Percentiles rank a stretch among this genome's conserved stretches.
Evolutionary conservation across 768 basidiomycete genomes (phyloP).

Genomic region (Agrocybe pediades): DNA sequence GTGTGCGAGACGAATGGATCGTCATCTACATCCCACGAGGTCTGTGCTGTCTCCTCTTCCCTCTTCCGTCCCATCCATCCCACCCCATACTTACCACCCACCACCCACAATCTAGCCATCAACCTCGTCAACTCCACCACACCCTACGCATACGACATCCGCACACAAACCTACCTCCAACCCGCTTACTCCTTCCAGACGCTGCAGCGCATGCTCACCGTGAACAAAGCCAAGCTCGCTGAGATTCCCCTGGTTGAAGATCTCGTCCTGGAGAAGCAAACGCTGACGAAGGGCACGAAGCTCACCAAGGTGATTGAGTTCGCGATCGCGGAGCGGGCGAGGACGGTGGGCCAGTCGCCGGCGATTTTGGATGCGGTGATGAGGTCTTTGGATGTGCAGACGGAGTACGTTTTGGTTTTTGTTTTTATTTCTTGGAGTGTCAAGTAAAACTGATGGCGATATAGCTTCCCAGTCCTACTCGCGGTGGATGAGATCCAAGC

Average conservation of each 20-base stretch:
- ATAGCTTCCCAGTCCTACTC: constrained; percentile 75
- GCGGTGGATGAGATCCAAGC: constrained; percentile 91
- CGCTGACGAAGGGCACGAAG: constrained; percentile 47
- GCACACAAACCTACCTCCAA: constrained; percentile 78
- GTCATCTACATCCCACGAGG: constrained; percentile 86
- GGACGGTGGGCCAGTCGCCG: constrained; percentile 43
- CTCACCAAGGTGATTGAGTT: constrained; percentile 57
- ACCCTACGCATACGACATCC: constrained; percentile 70
- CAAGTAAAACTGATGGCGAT: background rate
- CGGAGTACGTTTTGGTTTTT: constrained; percentile 38
- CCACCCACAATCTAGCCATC: constrained; percentile 21
- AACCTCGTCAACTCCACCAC: constrained; percentile 75
- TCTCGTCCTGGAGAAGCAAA: constrained; percentile 48
- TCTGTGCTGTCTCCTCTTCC: constrained; percentile 39
- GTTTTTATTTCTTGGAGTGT: no score
- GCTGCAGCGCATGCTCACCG: constrained; percentile 59
- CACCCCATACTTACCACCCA: background rate
- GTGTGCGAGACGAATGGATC: constrained; percentile 67
- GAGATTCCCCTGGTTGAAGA: constrained; percentile 41
- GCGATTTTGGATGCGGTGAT: constrained; percentile 60
- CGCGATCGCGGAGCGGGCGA: constrained; percentile 52
- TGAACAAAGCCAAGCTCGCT: constrained; percentile 52
- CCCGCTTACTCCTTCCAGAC: constrained; percentile 63
- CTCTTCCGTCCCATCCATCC: no score
- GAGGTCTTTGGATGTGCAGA: constrained; percentile 63